Base-by-base conservation (phyloP, 306 rosid genomes). In the Quercus engelmannii region DNA sequence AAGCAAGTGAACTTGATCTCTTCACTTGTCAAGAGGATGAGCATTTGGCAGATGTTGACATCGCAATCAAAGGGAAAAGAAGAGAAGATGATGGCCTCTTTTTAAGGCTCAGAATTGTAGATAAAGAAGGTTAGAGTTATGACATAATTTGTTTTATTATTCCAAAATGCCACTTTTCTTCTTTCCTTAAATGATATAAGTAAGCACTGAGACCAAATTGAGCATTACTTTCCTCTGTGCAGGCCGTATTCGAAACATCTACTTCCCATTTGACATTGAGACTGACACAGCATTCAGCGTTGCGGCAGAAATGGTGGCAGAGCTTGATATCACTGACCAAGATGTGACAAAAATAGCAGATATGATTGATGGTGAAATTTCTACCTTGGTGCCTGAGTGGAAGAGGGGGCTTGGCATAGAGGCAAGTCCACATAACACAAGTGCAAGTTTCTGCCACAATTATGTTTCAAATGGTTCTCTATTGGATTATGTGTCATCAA, bases 191-290 rank as follows among this genome's bases (percentile, higher is more conserved):
- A 59, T 69, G 4, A 18, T 2, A 59, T 38, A 59, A 41, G 46
- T 79, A 58, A 71, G 46, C 78, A 81, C 75, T 30, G 76, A 71
- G 13, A 57, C 33, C 64, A 56, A 75, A 75, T 21, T 76, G 56
- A 67, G 17, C 74, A 21, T 30, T 63, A 20, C 69, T 56, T 68
- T 79, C 19, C 13, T 73, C 71, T 78, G 0, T 75, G 82, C 86
- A 96, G 99, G 96, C 54, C 91, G 88, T 46, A 82, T 96, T 80
- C 86, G 99, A 80, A 96, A 96, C 77, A 93, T 96, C 85, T 96
- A 96, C 88, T 96, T 96, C 89, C 96, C 99, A 3, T 96, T 96
- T 30, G 96, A 96, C 88, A 80, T 79, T 5, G 94, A 90, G 85
- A 93, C 76, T 31, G 99, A 96, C 81, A 89, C 97, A 2, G 93